Percentiles rank a stretch among this genome's conserved stretches.
phyloP scores from a whole-genome alignment of 2,329 filamentous ascomycete species.

The Ceratocystis destructans region DNA sequence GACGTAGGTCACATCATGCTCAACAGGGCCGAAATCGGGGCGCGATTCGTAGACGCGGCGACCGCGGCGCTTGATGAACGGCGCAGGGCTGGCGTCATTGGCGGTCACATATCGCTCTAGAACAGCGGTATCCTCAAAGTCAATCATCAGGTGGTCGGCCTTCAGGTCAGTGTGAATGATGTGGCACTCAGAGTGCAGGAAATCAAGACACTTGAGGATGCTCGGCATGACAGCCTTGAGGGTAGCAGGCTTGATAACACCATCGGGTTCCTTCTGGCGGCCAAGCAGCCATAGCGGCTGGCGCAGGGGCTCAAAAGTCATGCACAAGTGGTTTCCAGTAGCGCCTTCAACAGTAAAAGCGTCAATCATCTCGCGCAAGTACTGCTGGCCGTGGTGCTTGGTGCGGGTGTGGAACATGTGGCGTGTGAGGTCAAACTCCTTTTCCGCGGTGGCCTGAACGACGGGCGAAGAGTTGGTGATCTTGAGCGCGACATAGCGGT shows the following conservation, averaged over 20 bases:
- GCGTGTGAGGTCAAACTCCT: slow-evolving; percentile 22
- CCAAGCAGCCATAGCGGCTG: slow-evolving; percentile 30
- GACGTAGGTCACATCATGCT: slow-evolving; percentile 19
- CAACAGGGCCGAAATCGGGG: slow-evolving; percentile 22
- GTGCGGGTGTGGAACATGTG: slow-evolving; percentile 20
- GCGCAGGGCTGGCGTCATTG: slow-evolving; percentile 22
- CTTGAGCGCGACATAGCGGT: slow-evolving; percentile 23
- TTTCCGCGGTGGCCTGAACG: slow-evolving; percentile 21
- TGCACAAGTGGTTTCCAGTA: slow-evolving; percentile 26
- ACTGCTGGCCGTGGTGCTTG: slow-evolving; percentile 24
- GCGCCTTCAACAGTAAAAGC: slow-evolving; percentile 24
- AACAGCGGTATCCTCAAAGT: slow-evolving; percentile 21
- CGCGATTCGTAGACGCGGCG: slow-evolving; percentile 21
- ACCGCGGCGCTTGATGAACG: slow-evolving; percentile 21
- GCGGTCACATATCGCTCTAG: slow-evolving; percentile 22
- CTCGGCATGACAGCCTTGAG: slow-evolving; percentile 27
- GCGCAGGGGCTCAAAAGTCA: slow-evolving; percentile 30
- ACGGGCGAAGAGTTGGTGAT: slow-evolving; percentile 23
- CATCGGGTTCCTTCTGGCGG: slow-evolving; percentile 26
- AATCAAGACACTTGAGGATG: slow-evolving; percentile 30
- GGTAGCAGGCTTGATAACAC: slow-evolving; percentile 28
- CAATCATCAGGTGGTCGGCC: slow-evolving; percentile 24
- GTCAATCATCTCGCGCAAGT: slow-evolving; percentile 26
- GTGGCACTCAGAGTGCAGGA: slow-evolving; percentile 30
- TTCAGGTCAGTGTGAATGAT: slow-evolving; percentile 36